Conservation (phyloP, 352 stramenopile species). For the Pilasporangium apinafurcum region DNA sequence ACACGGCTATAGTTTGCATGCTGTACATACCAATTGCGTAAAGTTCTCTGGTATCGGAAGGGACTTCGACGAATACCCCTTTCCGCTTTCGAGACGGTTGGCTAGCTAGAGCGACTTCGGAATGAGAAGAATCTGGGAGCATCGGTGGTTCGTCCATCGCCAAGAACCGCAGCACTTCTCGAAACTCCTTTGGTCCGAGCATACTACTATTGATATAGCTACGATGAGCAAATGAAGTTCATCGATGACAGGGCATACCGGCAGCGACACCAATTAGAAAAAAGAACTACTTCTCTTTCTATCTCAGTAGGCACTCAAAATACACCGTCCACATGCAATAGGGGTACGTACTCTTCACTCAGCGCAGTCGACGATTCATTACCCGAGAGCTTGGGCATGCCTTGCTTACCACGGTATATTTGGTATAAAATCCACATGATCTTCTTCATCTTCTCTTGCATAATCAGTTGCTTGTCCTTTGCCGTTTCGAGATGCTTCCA, state of each 20-base stretch:
- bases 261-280: constrained; percentile 25
- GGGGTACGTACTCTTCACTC: constrained; percentile 75
- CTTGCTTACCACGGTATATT: constrained; percentile 84
- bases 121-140: constrained; percentile 42
- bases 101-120: constrained; percentile 23
- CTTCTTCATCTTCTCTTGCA: constrained; percentile 91
- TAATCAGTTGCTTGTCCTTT: constrained; percentile 86
- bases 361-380: constrained; percentile 46
- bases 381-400: constrained; percentile 64
- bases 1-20: too few relatives aligned
- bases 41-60: constrained; percentile 14
- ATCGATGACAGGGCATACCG: constrained; percentile 5
- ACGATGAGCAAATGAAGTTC: constrained; percentile 42
- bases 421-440: constrained; percentile 90
- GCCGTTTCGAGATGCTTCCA: constrained; percentile 82
- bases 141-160: constrained; percentile 80
- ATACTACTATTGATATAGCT: constrained; percentile 76
- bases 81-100: constrained; percentile 63
- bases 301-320: background rate
- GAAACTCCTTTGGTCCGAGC: constrained; percentile 80
- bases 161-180: constrained; percentile 76
- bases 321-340: constrained; percentile 2
- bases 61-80: constrained; percentile 80
- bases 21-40: constrained; percentile 26
- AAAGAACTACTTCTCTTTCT: constrained; percentile 6